Base-by-base conservation (phyloP, 192 early-diverging fungal genomes). In the Mortierella antarctica region DNA sequence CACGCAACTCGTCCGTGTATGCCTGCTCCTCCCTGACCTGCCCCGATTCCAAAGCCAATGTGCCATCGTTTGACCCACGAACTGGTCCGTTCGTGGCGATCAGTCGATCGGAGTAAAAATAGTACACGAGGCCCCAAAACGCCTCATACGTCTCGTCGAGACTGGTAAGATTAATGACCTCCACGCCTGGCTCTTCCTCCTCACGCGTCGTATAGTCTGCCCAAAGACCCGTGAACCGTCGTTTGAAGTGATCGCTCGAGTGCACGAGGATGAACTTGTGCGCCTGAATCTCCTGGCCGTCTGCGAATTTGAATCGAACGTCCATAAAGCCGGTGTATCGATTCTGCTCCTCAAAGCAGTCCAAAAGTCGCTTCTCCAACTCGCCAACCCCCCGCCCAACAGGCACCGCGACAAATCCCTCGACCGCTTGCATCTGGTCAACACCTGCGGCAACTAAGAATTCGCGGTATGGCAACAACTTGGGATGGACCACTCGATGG, bases 191-290 rank as follows among this genome's bases (percentile, higher is more conserved):
- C 0, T 68, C 41, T 4, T 8, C 4, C 7, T 46, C 44, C 13
- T 76, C 67, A 4, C 66, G 21, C 14, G 46, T 58, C 6, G 41
- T 15, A 5, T 18, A 45, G 0, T 64, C 39, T 0, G 60, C 60
- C 74, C 74, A 76, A 7, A 39, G 9, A 1, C 67, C 67, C 10
- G 42, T 51, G 21, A 76, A 76, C 23, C 60, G 51, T 3, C 40
- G 6, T 11, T 17, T 45, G 20, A 70, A 76, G 15, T 53, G 47
- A 0, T 69, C 61, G 17, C 67, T 76, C 31, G 57, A 14, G 21
- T 69, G 61, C 2, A 53, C 55, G 18, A 76, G 41, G 1, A 76
- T 48, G 23, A 76, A 44, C 41, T 70, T 76, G 67, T 76, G 66
- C 11, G 67, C 74, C 50, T 51, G 6, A 14, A 76, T 76, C 45